Base-by-base conservation (phyloP, 2,329 filamentous ascomycete species). In the Fusarium musae region DNA sequence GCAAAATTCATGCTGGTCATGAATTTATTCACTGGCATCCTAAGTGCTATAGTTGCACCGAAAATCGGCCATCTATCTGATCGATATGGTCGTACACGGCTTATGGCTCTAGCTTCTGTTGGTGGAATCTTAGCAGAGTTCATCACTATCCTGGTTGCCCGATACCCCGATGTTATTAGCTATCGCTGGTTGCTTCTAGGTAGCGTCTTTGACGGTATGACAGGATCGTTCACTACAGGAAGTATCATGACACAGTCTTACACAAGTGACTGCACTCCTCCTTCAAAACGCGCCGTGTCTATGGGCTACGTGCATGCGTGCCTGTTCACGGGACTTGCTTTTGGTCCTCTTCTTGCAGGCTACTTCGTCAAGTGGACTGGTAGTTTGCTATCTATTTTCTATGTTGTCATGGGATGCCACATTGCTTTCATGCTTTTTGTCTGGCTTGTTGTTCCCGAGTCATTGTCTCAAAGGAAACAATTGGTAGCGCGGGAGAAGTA, bases 251-350 rank as follows among this genome's bases (percentile, higher is more conserved):
- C 90, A 28, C 92, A 97, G 80, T 94, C 96, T 0, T 99, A 98
- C 81, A 92, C 93, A 17, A 92, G 94, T 44, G 96, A 99, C 81
- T 97, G 94, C 82, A 96, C 95, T 1, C 86, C 93, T 8, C 93
- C 95, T 0, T 92, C 93, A 36, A 90, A 90, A 78, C 91, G 96
- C 26, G 93, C 92, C 67, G 93, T 97, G 12, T 90, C 91, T 9
- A 96, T 98, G 80, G 95, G 94, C 11, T 96, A 95, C 79, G 92
- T 98, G 77, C 94, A 98, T 77, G 95, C 94, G 16, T 95, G 92
- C 75, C 86, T 99, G 13, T 98, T 97, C 81, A 88, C 89, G 4
- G 96, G 96, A n/a, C 90, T 98, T 50, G 96, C 96, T 0, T 83
- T 96, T 37, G 96, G 96, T 0, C 96, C 96, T 12, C 87, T 97